phyloP scores from a whole-genome alignment of 495 filamentous ascomycete genomes.

The Hypomontagnella monticulosa region DNA sequence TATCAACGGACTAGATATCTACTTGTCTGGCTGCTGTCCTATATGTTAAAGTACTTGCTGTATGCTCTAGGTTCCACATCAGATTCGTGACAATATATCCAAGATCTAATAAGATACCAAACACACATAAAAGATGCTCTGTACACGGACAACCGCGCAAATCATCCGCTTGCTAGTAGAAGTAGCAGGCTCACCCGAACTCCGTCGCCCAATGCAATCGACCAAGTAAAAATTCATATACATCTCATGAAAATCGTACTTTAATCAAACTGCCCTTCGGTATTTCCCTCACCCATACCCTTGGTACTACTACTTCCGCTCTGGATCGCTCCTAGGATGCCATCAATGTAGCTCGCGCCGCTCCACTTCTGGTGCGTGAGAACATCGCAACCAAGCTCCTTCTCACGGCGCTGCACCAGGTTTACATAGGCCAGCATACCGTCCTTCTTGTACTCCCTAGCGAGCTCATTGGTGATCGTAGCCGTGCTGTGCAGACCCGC shows the following conservation, averaged over 20 bases:
- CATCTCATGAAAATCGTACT: neutral
- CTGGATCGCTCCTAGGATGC: constrained; percentile 89
- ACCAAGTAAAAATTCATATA: neutral
- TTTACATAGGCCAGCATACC: constrained; percentile 98
- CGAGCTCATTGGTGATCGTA: constrained; percentile 85
- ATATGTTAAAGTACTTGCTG: neutral
- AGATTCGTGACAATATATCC: too few relatives aligned
- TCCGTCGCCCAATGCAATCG: constrained; percentile 22
- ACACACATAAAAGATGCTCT: neutral
- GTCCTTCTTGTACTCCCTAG: constrained; percentile 81
- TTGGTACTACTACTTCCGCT: constrained; percentile 85
- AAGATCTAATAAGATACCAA: too few relatives aligned
- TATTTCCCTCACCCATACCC: constrained; percentile 87
- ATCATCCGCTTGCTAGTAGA: neutral
- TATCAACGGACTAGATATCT: neutral
- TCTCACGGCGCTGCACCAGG: constrained; percentile 85
- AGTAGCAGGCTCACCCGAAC: constrained; percentile 10
- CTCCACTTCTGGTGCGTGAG: constrained; percentile 99
- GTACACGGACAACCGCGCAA: too few relatives aligned
- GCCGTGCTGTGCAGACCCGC: constrained; percentile 92
- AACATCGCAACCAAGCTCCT: constrained; percentile 92
- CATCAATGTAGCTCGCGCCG: constrained; percentile 91
- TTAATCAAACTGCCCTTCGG: constrained; percentile 67
- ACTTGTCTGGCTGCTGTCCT: constrained; percentile 9
- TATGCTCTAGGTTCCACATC: too few relatives aligned